Conservation (phyloP, 1,284 basidiomycete species). For the Xanthoconium separans region DNA sequence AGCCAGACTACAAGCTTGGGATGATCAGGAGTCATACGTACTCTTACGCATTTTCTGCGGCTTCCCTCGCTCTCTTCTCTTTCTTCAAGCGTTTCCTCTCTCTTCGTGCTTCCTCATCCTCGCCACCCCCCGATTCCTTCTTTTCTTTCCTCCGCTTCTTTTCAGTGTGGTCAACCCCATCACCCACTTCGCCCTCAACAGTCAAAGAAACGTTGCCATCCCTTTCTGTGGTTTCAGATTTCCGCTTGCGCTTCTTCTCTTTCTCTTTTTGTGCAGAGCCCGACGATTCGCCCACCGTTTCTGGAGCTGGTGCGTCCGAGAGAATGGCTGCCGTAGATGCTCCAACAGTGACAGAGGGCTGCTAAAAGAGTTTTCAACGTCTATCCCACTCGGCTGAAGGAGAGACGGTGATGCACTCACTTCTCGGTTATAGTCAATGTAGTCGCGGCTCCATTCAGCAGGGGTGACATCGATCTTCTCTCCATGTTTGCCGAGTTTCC, state of each 20-base stretch:
- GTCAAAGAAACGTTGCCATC: conserved; percentile 45
- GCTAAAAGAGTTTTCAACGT: conserved; percentile 28
- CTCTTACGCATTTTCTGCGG: conserved; percentile 30
- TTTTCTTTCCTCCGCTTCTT: conserved; percentile 52
- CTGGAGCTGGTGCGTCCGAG: conserved; percentile 22
- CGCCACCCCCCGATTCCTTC: conserved; percentile 45
- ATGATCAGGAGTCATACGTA: neutral
- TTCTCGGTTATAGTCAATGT: conserved; percentile 87
- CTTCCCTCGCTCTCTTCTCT: conserved; percentile 66
- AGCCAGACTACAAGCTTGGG: neutral
- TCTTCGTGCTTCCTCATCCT: conserved; percentile 59
- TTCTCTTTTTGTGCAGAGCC: conserved; percentile 47
- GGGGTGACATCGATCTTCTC: conserved; percentile 94
- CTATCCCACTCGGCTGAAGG: conserved; percentile 14
- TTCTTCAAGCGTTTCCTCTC: conserved; percentile 66
- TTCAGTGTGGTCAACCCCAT: conserved; percentile 46
- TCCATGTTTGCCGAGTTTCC: conserved; percentile 95
- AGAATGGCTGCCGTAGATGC: conserved; percentile 24
- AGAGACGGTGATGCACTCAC: conserved; percentile 24
- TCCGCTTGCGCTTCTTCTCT: conserved; percentile 75
- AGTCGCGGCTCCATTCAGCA: conserved; percentile 87
- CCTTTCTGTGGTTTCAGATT: conserved; percentile 55
- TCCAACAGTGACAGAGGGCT: conserved; percentile 37
- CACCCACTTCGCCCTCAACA: conserved; percentile 34
- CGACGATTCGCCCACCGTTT: conserved; percentile 37